Base-by-base conservation (phyloP, 1,139 yeast genomes). In the Debaryomyces psychrophilus region DNA sequence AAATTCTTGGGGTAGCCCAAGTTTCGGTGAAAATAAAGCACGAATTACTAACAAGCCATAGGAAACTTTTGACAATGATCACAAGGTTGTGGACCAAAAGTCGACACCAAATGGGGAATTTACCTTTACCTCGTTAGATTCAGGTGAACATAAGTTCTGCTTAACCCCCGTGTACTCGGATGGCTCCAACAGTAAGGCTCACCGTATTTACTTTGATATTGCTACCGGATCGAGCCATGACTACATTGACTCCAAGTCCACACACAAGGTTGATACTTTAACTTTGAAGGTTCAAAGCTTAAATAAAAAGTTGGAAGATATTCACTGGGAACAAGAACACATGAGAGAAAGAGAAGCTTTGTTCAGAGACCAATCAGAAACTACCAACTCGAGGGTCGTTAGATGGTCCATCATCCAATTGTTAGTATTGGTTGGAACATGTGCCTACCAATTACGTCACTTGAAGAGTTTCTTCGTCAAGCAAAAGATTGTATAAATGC, bases 401-500 rank as follows among this genome's bases (percentile, higher is more conserved):
- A 70, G 64, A 57, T 76, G 80, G 80, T 71, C 78, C 40, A 56
- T 76, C 49, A 61, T 76, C 40, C 81, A 76, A 61, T 64, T 75
- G 53, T 18, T 72, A 29, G 80, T 76, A 11, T 73, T 76, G 65
- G 62, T 73, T 34, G 79, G 77, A 45, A 73, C 81, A 27, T 75
- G 80, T 59, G 64, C 70, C 49, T 76, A 74, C 64, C 81, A 76
- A 59, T 70, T 76, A 60, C 71, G 71, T 48, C 80, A 75, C 60
- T 75, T 76, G 72, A 75, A 74, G 73, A 59, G 77, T 38, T 76
- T 76, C 69, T 76, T 76, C 50, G 79, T 75, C 52, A 76, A 76
- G 62, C 81, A 76, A 62, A 76, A 76, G 63, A 74, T 76, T 57
- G 79, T 76, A 28, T 75, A 64, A 29, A 57, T 35, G 9, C 29